phyloP scores from a whole-genome alignment of 2,329 filamentous ascomycete species.

The Diaporthe helianthi region DNA sequence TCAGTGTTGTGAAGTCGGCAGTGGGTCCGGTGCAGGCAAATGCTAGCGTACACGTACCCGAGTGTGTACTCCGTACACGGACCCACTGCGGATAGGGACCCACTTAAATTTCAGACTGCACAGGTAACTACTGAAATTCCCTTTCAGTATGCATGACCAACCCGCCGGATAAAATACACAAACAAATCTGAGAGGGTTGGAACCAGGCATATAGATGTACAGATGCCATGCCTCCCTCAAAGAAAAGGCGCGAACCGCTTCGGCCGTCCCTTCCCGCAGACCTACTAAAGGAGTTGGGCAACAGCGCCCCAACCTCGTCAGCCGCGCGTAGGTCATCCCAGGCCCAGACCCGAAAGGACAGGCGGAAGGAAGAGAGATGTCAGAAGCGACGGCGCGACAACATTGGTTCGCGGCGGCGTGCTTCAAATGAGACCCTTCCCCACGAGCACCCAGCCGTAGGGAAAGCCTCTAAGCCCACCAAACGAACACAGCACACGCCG shows the following conservation, averaged over 20 bases:
- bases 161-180: neutral
- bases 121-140: neutral
- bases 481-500: conserved; percentile 35
- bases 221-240: conserved; percentile 36
- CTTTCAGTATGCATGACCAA: neutral
- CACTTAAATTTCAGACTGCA: conserved; percentile 18
- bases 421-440: neutral
- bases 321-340: conserved; percentile 32
- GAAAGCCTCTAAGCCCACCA: conserved; percentile 2
- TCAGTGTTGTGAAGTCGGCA: neutral
- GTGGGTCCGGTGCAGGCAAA: neutral
- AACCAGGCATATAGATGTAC: neutral
- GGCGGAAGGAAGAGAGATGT: conserved; percentile 69
- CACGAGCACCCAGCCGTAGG: neutral
- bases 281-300: conserved; percentile 53
- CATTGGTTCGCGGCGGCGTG: neutral
- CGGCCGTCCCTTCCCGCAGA: conserved; percentile 50
- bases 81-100: neutral
- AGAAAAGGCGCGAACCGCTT: conserved; percentile 32
- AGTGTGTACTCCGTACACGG: neutral
- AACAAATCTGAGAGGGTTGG: neutral
- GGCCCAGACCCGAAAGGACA: conserved; percentile 62
- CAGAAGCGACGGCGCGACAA: conserved; percentile 55
- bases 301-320: conserved; percentile 27
- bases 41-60: neutral